phyloP scores from a whole-genome alignment of 2,329 filamentous ascomycete genomes.

The Pestalotiopsis sp. region DNA sequence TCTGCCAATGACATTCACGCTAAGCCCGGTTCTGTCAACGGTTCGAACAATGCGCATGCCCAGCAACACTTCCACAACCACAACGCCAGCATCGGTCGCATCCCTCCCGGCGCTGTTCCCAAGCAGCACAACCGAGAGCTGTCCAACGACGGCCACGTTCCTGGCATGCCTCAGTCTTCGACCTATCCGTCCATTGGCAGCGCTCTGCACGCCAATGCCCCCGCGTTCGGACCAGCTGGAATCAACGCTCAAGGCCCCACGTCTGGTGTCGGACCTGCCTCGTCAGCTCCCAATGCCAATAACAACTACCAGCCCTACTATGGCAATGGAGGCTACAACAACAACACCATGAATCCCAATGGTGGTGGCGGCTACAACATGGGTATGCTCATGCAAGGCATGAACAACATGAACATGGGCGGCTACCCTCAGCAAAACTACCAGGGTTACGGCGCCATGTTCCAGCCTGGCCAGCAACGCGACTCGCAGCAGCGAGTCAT shows the following conservation, averaged over 20 bases:
- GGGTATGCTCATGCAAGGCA: constrained; percentile 67
- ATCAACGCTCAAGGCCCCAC: constrained; percentile 39
- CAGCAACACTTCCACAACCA: constrained; percentile 74
- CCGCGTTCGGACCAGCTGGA: constrained; percentile 72
- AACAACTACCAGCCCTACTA: constrained; percentile 24
- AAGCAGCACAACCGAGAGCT: constrained; percentile 76
- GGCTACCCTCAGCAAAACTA: constrained; percentile 62
- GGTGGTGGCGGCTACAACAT: constrained; percentile 44
- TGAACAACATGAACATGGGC: constrained; percentile 66
- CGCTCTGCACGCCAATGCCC: constrained; percentile 76
- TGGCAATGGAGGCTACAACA: constrained; percentile 35
- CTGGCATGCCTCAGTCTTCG: constrained; percentile 39
- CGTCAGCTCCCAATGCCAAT: constrained; percentile 18
- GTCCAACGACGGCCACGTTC: constrained; percentile 48
- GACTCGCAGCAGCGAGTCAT: constrained; percentile 79
- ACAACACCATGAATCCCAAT: constrained; percentile 30
- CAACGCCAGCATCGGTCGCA: constrained; percentile 80
- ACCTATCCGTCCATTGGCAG: constrained; percentile 68
- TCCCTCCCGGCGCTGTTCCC: constrained; percentile 67
- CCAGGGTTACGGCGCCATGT: constrained; percentile 57
- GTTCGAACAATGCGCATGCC: constrained; percentile 58
- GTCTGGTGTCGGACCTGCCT: constrained; percentile 19
- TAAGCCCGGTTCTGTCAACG: constrained; percentile 53
- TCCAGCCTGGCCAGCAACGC: constrained; percentile 58
- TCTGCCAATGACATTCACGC: constrained; percentile 90